These are phyloP conservation scores for Fusarium sp. DNA, from an alignment of 2,329 filamentous ascomycete genomes.

Conservation along the genomic window DNA sequence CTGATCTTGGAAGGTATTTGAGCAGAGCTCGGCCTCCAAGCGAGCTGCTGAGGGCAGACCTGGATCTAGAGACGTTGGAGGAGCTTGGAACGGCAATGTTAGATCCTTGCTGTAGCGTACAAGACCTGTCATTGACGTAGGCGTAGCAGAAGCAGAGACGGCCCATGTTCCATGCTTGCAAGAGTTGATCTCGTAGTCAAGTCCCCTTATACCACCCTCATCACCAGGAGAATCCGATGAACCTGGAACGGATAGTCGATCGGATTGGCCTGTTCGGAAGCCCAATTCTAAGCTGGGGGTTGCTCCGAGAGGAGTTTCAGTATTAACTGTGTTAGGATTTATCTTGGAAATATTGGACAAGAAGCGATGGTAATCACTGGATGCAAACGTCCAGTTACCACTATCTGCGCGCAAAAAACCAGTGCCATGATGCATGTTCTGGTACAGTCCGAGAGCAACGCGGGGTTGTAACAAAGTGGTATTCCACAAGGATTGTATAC, in stretches of 20 bases:
- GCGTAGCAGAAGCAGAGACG: slow-evolving; percentile 53
- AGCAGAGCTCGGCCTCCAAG: slow-evolving; percentile 61
- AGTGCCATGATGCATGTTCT: slow-evolving; percentile 53
- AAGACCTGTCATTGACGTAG: slow-evolving; percentile 53
- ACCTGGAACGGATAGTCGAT: slow-evolving; percentile 24
- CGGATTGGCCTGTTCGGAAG: slow-evolving; percentile 52
- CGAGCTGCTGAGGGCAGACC: slow-evolving; percentile 49
- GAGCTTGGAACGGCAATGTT: slow-evolving; percentile 46
- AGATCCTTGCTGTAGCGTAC: slow-evolving; percentile 54
- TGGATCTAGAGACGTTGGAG: slow-evolving; percentile 29
- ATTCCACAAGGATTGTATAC: slow-evolving; percentile 47
- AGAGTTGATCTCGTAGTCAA: slow-evolving; percentile 52
- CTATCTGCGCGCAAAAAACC: slow-evolving; percentile 59
- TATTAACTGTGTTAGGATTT: slow-evolving; percentile 50
- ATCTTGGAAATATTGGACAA: slow-evolving; percentile 54
- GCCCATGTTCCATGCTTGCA: slow-evolving; percentile 59
- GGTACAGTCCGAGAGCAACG: slow-evolving; percentile 54
- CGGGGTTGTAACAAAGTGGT: slow-evolving; percentile 45
- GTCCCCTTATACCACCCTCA: slow-evolving; percentile 56
- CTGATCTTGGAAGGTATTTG: slow-evolving; percentile 54
- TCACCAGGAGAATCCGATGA: slow-evolving; percentile 33
- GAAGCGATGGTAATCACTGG: slow-evolving; percentile 51
- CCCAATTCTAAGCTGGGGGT: slow-evolving; percentile 60
- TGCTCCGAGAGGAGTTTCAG: slow-evolving; percentile 49
- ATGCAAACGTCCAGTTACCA: slow-evolving; percentile 57